A percentile compares a stretch with the other conserved stretches of the same genome.
phyloP scores from a whole-genome alignment of 179 eudicot species.

The Beta corolliflora region DNA sequence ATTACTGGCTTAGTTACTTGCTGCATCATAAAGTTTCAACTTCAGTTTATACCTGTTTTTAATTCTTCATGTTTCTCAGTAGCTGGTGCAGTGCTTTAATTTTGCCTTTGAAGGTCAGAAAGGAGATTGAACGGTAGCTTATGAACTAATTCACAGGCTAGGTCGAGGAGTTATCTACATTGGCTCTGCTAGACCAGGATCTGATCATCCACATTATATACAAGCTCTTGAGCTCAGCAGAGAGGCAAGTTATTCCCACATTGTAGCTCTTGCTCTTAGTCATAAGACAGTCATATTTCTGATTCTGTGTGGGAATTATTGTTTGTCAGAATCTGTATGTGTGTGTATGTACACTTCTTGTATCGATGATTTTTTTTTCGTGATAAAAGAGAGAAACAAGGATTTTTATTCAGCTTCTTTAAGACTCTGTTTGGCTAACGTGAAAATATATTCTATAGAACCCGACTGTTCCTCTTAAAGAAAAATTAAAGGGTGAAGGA shows the following conservation, averaged over 20 bases:
- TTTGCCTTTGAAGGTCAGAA: slow-evolving; percentile 54
- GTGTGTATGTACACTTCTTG: background rate
- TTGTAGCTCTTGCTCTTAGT: background rate
- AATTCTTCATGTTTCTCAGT: background rate
- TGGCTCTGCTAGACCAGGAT: slow-evolving; percentile 84
- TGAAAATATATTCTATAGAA: too few species aligned
- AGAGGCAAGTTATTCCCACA: slow-evolving; percentile 50
- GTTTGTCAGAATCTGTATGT: background rate
- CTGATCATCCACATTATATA: slow-evolving; percentile 71
- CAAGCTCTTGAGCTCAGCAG: slow-evolving; percentile 61
- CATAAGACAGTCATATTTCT: background rate
- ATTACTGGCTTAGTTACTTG: background rate
- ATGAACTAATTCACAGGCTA: slow-evolving; percentile 75
- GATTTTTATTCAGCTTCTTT: too few species aligned
- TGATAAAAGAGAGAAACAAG: background rate
- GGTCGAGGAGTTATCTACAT: slow-evolving; percentile 92
- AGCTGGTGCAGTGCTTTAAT: slow-evolving; percentile 14
- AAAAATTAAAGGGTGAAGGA: too few species aligned
- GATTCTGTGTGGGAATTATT: background rate
- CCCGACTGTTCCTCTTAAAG: too few species aligned
- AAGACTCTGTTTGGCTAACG: background rate
- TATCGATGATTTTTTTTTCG: background rate
- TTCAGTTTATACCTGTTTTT: background rate
- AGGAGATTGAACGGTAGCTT: slow-evolving; percentile 85
- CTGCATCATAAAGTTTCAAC: background rate